phyloP scores from a whole-genome alignment of 2,329 filamentous ascomycete species.

The Pezicula radicicola region DNA sequence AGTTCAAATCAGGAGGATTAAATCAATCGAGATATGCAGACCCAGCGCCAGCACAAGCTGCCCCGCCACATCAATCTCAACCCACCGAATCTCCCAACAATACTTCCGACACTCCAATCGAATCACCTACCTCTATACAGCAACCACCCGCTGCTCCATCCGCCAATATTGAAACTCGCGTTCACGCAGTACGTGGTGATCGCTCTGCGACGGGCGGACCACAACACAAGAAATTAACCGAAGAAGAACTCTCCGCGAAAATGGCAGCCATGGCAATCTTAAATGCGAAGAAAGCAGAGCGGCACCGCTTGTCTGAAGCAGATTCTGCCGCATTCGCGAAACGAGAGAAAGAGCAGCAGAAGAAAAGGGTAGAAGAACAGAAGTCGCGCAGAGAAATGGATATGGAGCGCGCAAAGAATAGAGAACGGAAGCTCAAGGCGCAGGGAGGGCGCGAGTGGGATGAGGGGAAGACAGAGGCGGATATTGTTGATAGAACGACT shows the following conservation, averaged over 20 bases:
- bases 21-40: constrained; percentile 18
- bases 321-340: constrained; percentile 62
- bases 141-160: constrained; percentile 5
- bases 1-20: constrained; percentile 9
- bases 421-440: constrained; percentile 29
- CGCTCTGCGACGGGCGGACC: constrained; percentile 50
- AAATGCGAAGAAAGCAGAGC: constrained; percentile 55
- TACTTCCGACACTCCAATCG: constrained; percentile 1
- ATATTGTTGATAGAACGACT: constrained; percentile 24
- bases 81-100: not conserved
- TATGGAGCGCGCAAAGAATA: constrained; percentile 30
- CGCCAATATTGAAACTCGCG: constrained; percentile 10
- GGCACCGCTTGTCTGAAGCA: constrained; percentile 64
- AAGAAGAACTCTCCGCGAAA: constrained; percentile 58
- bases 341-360: constrained; percentile 56
- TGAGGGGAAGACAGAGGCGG: constrained; percentile 26
- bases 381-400: constrained; percentile 27
- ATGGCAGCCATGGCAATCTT: constrained; percentile 60
- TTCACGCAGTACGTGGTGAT: constrained; percentile 49
- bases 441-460: constrained; percentile 31
- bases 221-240: constrained; percentile 58
- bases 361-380: constrained; percentile 37
- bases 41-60: not conserved
- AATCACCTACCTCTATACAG: constrained; percentile 1
- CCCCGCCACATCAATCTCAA: not conserved